Evolutionary conservation across 352 stramenopile species (phyloP).

Genomic region (Aphanomyces invadans): DNA sequence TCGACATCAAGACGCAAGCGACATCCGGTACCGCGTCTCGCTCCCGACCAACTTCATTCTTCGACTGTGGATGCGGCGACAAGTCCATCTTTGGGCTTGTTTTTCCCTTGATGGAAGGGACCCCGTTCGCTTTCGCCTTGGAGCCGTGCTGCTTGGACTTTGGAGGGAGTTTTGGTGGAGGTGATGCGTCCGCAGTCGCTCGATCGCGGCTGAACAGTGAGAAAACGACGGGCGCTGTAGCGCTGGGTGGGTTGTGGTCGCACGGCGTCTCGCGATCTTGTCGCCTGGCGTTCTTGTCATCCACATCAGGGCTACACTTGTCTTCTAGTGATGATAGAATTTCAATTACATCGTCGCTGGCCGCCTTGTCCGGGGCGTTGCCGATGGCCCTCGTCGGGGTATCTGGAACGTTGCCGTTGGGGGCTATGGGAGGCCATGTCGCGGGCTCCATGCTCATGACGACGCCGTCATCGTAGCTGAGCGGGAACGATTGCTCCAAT

Average conservation of each 20-base stretch:
- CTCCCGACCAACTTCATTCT: no score
- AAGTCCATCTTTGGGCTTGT: no score
- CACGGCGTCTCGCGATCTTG: no score
- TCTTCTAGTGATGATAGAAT: background rate
- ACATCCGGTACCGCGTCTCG: no score
- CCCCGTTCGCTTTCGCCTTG: background rate
- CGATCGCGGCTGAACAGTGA: no score
- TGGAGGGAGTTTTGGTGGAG: background rate
- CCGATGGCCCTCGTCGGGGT: background rate
- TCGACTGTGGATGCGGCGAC: no score
- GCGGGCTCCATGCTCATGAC: background rate
- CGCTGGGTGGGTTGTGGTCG: no score
- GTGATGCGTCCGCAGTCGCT: no score
- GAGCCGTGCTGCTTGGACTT: background rate
- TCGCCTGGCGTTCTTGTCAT: background rate
- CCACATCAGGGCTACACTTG: no score
- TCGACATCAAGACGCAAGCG: background rate
- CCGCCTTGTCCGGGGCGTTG: background rate
- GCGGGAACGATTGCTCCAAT: background rate
- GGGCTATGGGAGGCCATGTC: no score
- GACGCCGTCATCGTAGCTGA: background rate
- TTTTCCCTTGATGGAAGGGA: background rate
- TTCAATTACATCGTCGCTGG: background rate
- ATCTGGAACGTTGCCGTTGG: no score
- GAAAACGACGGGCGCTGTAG: no score